Evolutionary conservation across 169 alveolate species (phyloP), one percentile per base, ranked within the genome.

Genomic region (Eimeria brunetti): DNA sequence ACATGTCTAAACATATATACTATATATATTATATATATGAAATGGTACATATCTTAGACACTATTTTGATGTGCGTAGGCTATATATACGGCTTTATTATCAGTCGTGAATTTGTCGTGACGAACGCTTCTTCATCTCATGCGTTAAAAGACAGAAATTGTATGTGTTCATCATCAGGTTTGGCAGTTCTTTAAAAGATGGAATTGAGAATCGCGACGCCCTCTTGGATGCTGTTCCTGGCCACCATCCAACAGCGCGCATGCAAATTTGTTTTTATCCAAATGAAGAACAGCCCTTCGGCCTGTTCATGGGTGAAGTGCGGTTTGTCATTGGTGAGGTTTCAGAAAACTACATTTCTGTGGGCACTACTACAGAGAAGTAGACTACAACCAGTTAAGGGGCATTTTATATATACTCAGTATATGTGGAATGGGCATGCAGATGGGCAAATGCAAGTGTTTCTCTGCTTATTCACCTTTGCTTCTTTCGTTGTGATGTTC

Each of bases 201-300:
- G 76, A 44, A 58, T 84, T 30, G 78, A 56, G 53, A 84, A 84
- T 38, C 33, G 46, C 78, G 91, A 84, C 27, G 78, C 91, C 2
- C 64, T 84, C n/a, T 58, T 56, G 30, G 78, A 58, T 36, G 56
- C 91, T 56, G 56, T 58, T 38, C 91, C 78, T 33, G 91, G 60
- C 11, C 78, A 51, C 58, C 91, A 84, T 38, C 76, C 76, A 33
- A 84, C 91, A 33, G 38, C 91, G n/a, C 73, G 76, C 53, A 84
- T 84, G 76, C 64, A 84, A 76, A 38, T 84, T 56, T 84, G 91
- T 84, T 84, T 84, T 38, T 84, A 84, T 41, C 76, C 91, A 18
- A 84, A 84, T 84, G 91, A 84, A 27, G 91, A 84, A 58, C 91
- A 84, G 76, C 91, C 91, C 4, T 84, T 56, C 58, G 91, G 91